Conservation (phyloP, 352 stramenopile species). For the Globisporangium nunn region DNA sequence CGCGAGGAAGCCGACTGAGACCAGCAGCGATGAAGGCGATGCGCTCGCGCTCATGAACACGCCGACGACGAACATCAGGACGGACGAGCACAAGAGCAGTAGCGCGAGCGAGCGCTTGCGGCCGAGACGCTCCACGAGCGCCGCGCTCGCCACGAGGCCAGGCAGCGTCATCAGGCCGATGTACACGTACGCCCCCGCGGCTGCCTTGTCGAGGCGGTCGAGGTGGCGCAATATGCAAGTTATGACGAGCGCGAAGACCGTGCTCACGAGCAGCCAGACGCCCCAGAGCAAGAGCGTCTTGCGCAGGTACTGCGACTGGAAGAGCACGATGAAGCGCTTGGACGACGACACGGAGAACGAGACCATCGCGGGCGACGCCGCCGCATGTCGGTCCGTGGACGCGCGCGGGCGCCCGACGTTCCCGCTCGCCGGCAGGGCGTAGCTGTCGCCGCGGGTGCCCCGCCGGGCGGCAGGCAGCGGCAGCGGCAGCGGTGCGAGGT, state of each 20-base stretch:
- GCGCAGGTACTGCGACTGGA: constrained; percentile 24
- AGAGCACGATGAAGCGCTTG: constrained; percentile 34
- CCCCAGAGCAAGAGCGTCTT: constrained; percentile 43
- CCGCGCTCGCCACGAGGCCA: constrained; percentile 31
- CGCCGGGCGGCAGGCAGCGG: neutral
- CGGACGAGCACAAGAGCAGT: constrained; percentile 22
- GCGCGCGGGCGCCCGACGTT: constrained; percentile 14
- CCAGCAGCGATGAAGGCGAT: constrained; percentile 5
- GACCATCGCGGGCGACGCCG: constrained; percentile 22
- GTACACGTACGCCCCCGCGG: constrained; percentile 23
- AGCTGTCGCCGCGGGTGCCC: constrained; percentile 10
- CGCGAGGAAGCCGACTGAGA: constrained; percentile 18
- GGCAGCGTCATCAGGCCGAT: constrained; percentile 29
- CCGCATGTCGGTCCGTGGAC: constrained; percentile 16
- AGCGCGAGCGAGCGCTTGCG: constrained; percentile 25
- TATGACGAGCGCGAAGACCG: constrained; percentile 16
- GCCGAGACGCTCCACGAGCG: constrained; percentile 28
- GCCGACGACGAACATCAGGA: constrained; percentile 20
- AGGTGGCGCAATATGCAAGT: constrained; percentile 25
- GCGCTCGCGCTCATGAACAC: constrained; percentile 17
- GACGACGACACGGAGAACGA: constrained; percentile 31
- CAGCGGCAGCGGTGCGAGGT: constrained; percentile 7
- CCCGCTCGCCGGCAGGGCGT: constrained; percentile 14
- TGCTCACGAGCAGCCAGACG: constrained; percentile 24
- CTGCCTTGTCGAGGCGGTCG: constrained; percentile 15